phyloP scores from a whole-genome alignment of 2,329 filamentous ascomycete species.

The Fusarium pseudograminearum region DNA sequence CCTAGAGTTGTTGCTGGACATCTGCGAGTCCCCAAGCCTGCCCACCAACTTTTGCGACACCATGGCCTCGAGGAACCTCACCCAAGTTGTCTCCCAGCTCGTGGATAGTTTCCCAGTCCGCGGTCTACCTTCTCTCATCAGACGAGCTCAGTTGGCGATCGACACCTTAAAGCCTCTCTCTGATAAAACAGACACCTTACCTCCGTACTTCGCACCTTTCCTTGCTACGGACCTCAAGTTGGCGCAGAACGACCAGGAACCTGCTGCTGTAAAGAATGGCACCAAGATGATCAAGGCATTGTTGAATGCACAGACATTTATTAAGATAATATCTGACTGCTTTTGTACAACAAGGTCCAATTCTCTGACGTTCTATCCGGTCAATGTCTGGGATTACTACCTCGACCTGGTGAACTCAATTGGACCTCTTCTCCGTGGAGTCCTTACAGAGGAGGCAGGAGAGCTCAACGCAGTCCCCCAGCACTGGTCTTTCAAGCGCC shows the following conservation, averaged over 20 bases:
- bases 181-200: constrained; percentile 58
- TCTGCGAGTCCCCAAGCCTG: constrained; percentile 84
- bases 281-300: constrained; percentile 83
- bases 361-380: constrained; percentile 74
- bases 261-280: constrained; percentile 67
- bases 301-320: constrained; percentile 79
- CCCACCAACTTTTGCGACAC: constrained; percentile 71
- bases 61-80: constrained; percentile 75
- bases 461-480: constrained; percentile 80
- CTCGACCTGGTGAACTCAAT: constrained; percentile 78
- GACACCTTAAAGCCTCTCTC: constrained; percentile 76
- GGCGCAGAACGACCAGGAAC: constrained; percentile 50
- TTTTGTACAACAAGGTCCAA: constrained; percentile 77
- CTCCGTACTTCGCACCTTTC: constrained; percentile 78
- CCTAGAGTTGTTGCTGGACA: constrained; percentile 84
- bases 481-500: constrained; percentile 65
- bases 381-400: constrained; percentile 90
- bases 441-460: constrained; percentile 86
- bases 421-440: constrained; percentile 81
- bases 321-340: constrained; percentile 79
- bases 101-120: constrained; percentile 85
- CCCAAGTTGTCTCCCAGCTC: constrained; percentile 79
- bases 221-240: constrained; percentile 61
- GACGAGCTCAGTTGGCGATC: constrained; percentile 77
- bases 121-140: constrained; percentile 83